Evolutionary conservation across 2,329 filamentous ascomycete genomes (phyloP).

Genomic region (Paecilomyces formosus): DNA sequence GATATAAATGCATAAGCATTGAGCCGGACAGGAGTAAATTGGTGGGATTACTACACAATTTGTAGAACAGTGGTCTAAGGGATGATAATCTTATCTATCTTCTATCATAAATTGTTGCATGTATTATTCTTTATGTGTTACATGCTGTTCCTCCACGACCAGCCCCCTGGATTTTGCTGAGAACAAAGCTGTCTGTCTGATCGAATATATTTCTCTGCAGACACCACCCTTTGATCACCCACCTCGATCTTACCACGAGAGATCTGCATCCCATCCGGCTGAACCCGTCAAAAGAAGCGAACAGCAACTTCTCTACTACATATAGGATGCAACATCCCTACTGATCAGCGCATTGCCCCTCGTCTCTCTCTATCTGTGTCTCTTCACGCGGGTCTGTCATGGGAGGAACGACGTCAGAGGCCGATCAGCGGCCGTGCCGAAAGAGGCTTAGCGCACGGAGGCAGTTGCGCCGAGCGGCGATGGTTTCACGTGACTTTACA

Average conservation of each 20-base stretch:
- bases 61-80: too few species aligned
- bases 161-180: neutral
- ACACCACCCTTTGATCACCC: neutral
- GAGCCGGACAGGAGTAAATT: too few species aligned
- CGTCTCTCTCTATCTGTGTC: neutral
- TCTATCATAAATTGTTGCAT: too few species aligned
- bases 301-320: neutral
- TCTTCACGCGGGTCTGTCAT: conserved; percentile 2
- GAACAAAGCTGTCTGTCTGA: neutral
- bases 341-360: conserved; percentile 7
- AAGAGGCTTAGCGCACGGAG: neutral
- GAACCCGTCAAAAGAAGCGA: neutral
- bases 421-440: neutral
- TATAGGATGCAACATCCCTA: neutral
- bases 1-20: too few species aligned
- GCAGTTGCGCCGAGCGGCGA: neutral
- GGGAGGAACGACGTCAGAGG: neutral
- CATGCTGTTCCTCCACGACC: too few species aligned
- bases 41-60: too few species aligned
- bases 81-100: too few species aligned
- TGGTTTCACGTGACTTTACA: neutral
- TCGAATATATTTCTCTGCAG: neutral
- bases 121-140: too few species aligned
- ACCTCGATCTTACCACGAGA: neutral
- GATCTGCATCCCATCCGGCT: neutral